These are phyloP conservation scores for Pelargonium australe DNA, from an alignment of 441 rosid species.

Conservation along the genomic window DNA sequence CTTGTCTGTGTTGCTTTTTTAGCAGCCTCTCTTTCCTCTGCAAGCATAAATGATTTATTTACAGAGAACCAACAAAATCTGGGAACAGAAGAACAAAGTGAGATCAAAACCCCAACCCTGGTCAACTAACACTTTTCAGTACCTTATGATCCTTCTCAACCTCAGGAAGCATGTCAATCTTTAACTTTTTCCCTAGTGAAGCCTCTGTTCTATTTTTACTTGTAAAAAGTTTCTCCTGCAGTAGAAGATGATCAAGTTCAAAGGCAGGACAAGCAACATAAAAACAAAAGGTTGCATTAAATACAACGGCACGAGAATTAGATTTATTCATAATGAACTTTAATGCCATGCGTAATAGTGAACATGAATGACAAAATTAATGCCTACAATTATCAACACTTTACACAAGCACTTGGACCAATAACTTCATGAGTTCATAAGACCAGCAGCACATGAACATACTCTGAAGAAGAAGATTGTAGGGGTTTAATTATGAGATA, in stretches of 20 bases:
- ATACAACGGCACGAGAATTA: background rate
- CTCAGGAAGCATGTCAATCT: constrained; percentile 93
- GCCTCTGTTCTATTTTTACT: constrained; percentile 85
- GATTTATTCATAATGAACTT: background rate
- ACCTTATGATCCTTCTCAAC: constrained; percentile 97
- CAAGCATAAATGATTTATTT: constrained; percentile 2
- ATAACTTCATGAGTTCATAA: background rate
- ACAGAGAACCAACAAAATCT: constrained; percentile 9
- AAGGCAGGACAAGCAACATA: constrained; percentile 4
- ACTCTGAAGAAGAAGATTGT: too few relatives aligned
- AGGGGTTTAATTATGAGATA: too few relatives aligned
- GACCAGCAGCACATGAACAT: too few relatives aligned
- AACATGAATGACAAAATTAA: background rate
- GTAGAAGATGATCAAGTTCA: constrained; percentile 16
- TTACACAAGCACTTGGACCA: background rate
- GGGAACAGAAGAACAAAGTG: background rate
- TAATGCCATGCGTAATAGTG: background rate
- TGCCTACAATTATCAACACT: background rate
- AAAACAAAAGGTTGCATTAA: background rate
- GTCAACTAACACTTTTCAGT: constrained; percentile 19
- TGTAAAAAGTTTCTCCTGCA: constrained; percentile 82
- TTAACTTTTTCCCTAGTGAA: constrained; percentile 82
- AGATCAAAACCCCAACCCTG: background rate
- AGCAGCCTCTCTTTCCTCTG: constrained; percentile 92
- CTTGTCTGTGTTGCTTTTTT: constrained; percentile 96